Evolutionary conservation across 805 yeast species (phyloP).

Genomic region (Metschnikowia cerradonensis): DNA sequence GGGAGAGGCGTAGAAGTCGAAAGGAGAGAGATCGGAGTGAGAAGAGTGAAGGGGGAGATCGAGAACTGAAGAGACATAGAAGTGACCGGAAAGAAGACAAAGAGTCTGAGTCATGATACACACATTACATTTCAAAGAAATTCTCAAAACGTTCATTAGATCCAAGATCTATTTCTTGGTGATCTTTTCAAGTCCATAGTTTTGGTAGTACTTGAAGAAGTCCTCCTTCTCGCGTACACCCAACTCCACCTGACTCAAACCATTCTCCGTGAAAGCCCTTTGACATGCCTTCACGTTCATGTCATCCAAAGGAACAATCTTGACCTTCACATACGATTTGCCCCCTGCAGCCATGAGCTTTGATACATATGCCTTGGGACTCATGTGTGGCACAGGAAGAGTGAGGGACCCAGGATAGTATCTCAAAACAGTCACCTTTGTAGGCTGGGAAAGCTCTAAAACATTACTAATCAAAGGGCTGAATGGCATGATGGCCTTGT

Average conservation of each 20-base stretch:
- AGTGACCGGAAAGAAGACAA: neutral
- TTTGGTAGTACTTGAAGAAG: conserved; percentile 21
- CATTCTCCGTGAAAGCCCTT: conserved; percentile 30
- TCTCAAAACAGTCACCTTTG: conserved; percentile 38
- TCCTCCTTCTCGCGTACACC: conserved; percentile 26
- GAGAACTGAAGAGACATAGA: conserved; percentile 1
- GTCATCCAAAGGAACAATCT: conserved; percentile 23
- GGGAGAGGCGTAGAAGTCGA: neutral
- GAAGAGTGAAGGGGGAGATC: neutral
- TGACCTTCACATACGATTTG: conserved; percentile 23
- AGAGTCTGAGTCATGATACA: neutral
- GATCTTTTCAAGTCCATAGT: conserved; percentile 5
- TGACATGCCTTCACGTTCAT: conserved; percentile 19
- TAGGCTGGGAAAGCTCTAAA: conserved; percentile 4
- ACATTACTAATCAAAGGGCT: conserved; percentile 13
- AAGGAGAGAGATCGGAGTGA: neutral
- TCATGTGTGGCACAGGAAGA: conserved; percentile 32
- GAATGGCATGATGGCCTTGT: conserved; percentile 67
- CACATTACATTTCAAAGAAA: neutral
- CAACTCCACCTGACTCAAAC: conserved; percentile 31
- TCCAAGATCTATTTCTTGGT: neutral
- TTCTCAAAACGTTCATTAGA: too few species aligned
- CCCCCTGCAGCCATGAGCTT: conserved; percentile 22
- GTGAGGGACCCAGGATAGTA: conserved; percentile 33
- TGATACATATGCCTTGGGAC: conserved; percentile 20